A percentile compares a stretch with the other conserved stretches of the same genome.
Conservation (phyloP, 495 filamentous ascomycete species). For the Clavariopsis aquatica region DNA sequence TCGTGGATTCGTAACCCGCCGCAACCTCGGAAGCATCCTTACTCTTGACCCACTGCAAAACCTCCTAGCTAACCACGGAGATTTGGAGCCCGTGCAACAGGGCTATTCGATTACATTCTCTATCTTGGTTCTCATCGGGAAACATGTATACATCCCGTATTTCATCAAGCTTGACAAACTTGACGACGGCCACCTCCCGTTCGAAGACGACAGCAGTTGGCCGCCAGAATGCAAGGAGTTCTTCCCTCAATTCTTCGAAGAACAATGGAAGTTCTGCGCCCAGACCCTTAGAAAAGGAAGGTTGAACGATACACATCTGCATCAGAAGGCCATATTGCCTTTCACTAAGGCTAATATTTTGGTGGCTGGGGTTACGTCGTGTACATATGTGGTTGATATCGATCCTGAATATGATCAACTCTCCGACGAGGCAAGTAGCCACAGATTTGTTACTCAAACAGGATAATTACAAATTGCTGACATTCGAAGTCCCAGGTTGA, state of each 20-base stretch:
- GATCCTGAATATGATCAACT: conserved; percentile 19
- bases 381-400: conserved; percentile 14
- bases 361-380: background rate
- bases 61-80: background rate
- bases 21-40: background rate
- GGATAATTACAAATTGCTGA: background rate
- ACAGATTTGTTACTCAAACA: no score
- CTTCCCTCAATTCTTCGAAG: conserved; percentile 38
- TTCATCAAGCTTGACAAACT: conserved; percentile 36
- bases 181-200: conserved; percentile 39
- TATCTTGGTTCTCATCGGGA: conserved; percentile 38
- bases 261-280: conserved; percentile 48
- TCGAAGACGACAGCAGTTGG: conserved; percentile 20
- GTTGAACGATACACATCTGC: conserved; percentile 7
- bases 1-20: background rate
- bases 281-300: conserved; percentile 36
- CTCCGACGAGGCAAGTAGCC: conserved; percentile 4
- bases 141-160: conserved; percentile 33
- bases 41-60: background rate
- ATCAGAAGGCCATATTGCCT: conserved; percentile 17
- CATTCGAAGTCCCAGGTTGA: background rate
- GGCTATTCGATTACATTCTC: conserved; percentile 38
- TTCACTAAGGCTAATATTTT: conserved; percentile 8
- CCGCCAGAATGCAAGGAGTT: conserved; percentile 22
- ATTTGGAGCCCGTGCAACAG: background rate